Evolutionary conservation across 2,329 filamentous ascomycete species (phyloP).

Genomic region (Trichoderma arundinaceum): DNA sequence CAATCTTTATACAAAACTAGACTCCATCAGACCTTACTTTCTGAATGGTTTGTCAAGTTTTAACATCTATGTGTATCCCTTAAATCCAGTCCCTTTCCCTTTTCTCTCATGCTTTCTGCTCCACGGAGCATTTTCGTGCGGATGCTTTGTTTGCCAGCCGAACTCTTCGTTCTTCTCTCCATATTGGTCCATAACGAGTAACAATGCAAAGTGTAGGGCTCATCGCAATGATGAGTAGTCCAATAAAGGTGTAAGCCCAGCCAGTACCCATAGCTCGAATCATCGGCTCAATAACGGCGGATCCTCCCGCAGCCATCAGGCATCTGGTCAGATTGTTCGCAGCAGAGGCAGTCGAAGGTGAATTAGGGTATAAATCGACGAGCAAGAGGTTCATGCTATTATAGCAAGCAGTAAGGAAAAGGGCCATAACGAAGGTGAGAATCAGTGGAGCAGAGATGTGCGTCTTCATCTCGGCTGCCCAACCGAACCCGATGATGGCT

Average conservation of each 20-base stretch:
- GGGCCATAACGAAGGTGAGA: slow-evolving; percentile 24
- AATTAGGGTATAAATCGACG: slow-evolving; percentile 16
- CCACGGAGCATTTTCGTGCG: neutral
- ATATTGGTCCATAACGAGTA: neutral
- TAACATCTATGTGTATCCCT: neutral
- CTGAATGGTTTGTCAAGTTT: neutral
- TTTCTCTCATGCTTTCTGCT: neutral
- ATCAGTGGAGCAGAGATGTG: slow-evolving; percentile 6
- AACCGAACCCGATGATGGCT: slow-evolving; percentile 5
- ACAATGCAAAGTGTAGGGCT: neutral
- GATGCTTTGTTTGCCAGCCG: neutral
- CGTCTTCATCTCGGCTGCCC: slow-evolving; percentile 7
- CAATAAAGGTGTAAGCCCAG: slow-evolving; percentile 1
- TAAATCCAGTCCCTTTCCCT: neutral
- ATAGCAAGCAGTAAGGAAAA: slow-evolving; percentile 21
- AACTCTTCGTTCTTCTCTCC: neutral
- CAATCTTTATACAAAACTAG: neutral
- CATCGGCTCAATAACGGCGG: slow-evolving; percentile 7
- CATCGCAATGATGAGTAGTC: neutral
- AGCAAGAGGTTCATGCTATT: slow-evolving; percentile 29
- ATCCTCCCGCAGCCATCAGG: slow-evolving; percentile 1
- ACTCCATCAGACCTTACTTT: neutral
- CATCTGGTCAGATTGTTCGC: slow-evolving; percentile 7
- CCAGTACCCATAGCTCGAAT: neutral
- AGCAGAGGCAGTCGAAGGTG: slow-evolving; percentile 4